phyloP scores from a whole-genome alignment of 768 basidiomycete species.

The Calocybe cyanea region DNA sequence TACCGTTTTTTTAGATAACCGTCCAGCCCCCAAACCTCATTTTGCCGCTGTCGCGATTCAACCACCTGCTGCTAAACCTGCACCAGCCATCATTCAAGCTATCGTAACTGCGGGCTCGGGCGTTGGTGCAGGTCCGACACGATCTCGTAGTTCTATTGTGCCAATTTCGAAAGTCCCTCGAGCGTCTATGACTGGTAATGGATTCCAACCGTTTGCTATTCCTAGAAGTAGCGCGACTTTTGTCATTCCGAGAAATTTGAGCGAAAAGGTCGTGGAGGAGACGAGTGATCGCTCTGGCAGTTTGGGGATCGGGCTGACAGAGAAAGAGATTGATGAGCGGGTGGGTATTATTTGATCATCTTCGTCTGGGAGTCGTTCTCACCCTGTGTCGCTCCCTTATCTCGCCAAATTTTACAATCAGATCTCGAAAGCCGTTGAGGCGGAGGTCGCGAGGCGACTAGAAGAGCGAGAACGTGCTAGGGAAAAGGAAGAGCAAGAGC shows the following conservation, averaged over 20 bases:
- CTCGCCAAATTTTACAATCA: conserved; percentile 28
- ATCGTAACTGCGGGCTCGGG: conserved; percentile 31
- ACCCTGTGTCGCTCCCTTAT: too few species aligned
- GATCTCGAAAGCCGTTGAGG: conserved; percentile 75
- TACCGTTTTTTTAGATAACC: conserved; percentile 42
- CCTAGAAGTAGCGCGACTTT: conserved; percentile 18
- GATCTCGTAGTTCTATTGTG: conserved; percentile 32
- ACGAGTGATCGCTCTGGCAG: conserved; percentile 29
- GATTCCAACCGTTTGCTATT: conserved; percentile 36
- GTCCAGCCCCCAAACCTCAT: conserved; percentile 54
- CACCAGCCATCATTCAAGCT: conserved; percentile 43
- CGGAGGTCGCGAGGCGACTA: conserved; percentile 65
- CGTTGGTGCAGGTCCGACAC: conserved; percentile 18
- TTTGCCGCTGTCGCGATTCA: conserved; percentile 57
- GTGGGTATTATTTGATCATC: conserved; percentile 35
- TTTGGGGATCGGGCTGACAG: conserved; percentile 43
- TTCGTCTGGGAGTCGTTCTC: background rate
- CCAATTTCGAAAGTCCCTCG: conserved; percentile 35
- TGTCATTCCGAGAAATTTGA: conserved; percentile 12
- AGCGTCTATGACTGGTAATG: conserved; percentile 27
- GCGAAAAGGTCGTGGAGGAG: conserved; percentile 25
- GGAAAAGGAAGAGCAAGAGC: conserved; percentile 34
- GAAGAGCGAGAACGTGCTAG: conserved; percentile 42
- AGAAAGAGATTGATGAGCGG: conserved; percentile 73
- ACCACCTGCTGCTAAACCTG: conserved; percentile 39